phyloP scores from a whole-genome alignment of 2,329 filamentous ascomycete genomes.

The Aspergillus flavus region DNA sequence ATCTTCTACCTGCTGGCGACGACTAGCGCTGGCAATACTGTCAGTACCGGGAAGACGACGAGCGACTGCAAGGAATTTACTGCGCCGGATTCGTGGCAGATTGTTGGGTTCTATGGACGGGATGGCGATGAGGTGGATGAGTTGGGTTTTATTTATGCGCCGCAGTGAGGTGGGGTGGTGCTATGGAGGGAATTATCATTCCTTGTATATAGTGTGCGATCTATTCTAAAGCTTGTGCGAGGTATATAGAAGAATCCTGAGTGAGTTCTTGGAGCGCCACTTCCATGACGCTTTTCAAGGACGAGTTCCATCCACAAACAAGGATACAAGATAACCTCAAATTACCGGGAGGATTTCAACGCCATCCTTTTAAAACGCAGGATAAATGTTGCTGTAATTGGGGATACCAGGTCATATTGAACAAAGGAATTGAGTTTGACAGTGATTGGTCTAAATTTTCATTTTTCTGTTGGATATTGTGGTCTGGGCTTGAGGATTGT shows the following conservation, averaged over 20 bases:
- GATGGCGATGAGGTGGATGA: conserved; percentile 60
- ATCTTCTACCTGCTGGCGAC: conserved; percentile 60
- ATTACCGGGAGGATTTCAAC: too few species aligned
- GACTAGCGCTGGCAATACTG: conserved; percentile 52
- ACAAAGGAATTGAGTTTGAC: too few species aligned
- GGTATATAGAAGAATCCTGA: background rate
- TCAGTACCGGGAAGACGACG: conserved; percentile 51
- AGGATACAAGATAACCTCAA: too few species aligned
- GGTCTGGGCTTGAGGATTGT: too few species aligned
- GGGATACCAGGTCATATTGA: too few species aligned
- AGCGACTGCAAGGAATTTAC: conserved; percentile 50
- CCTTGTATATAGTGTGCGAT: background rate
- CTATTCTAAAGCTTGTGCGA: background rate
- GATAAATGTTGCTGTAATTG: too few species aligned
- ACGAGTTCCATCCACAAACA: too few species aligned
- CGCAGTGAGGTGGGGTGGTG: background rate
- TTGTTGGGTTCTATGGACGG: conserved; percentile 58
- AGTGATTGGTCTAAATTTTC: too few species aligned
- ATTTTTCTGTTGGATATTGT: too few species aligned
- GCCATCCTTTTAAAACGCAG: too few species aligned
- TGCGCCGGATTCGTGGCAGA: conserved; percentile 54
- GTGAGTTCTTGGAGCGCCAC: too few species aligned
- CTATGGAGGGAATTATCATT: background rate
- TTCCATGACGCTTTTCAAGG: too few species aligned
- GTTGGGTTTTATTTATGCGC: conserved; percentile 44